Base-by-base conservation (phyloP, 1,284 basidiomycete genomes). In the Pseudozyma pruni region DNA sequence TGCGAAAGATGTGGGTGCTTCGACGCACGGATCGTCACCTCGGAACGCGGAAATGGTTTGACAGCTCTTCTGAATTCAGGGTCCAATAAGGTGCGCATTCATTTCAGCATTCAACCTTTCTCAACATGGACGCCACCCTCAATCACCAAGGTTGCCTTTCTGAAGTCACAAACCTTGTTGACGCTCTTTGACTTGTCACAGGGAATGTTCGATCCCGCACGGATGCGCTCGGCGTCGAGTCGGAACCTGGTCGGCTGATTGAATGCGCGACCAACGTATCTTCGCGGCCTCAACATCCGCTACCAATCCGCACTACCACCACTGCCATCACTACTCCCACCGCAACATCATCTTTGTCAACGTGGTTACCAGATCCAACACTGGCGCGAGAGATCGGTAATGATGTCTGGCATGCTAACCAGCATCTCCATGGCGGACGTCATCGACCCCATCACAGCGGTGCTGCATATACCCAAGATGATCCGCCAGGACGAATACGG, bases 391-490 rank as follows among this genome's bases (percentile, higher is more conserved):
- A n/a, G n/a, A n/a, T n/a, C n/a, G 17, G 14, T 8, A 8, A 34
- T 11, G n/a, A 41, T 46, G 14, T 46, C 17, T 33, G 34, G 23
- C 3, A 66, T 71, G 68, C 42, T 57, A 4, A 58, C 61, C 11
- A 66, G 68, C 48, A 47, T 71, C 25, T 58, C 58, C 43, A 71
- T 71, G 62, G 58, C 50, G 16, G 58, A 66, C 16, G 55, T 66
- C 58, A 55, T 72, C 34, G 63, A 72, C 44, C 38, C 25, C 4
- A 48, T 63, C 0, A 72, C 63, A 3, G 69, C 63, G 4, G 55
- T 61, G 31, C 41, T 72, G n/a, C 50, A 67, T 32, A 72, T 72
- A 22, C 69, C 69, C 23, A 58, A 53, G 34, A 72, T 67, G 63
- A 68, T 68, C 20, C 42, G 58, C 0, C 49, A 62, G 35, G 69